Evolutionary conservation across 768 basidiomycete species (phyloP), one percentile per base, ranked within the genome.

Genomic region (Termitomyces sp.): DNA sequence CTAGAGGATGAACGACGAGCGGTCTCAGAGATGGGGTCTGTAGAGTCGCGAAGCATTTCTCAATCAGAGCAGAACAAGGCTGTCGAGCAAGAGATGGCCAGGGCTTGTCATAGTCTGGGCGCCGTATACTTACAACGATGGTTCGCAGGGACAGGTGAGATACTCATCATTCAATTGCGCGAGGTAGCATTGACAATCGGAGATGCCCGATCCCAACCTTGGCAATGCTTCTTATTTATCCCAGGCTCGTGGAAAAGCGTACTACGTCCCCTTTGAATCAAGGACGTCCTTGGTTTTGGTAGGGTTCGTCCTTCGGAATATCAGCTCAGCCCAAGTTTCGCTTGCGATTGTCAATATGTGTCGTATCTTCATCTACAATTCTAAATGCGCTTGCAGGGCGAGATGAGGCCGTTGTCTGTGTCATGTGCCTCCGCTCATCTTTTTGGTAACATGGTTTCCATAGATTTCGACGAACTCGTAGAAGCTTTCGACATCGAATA

Each of bases 361-460:
- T 25, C 25, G 25, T 25, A 25, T 25, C 25, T 25, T 25, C 25
- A 25, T 25, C 25, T 25, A 25, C 25, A 25, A 25, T 25, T 25
- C 10, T 25, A 25, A 40, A 43, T 37, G 32, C 48, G 46, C 52
- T 11, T 15, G 29, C 17, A 34, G 31, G 25, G 25, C 25, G 25
- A 25, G 25, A 25, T 25, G 25, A 25, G 25, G 25, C 25, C 25
- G 25, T 25, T 25, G 25, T 25, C 25, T 25, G 25, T 25, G 25
- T 25, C 25, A 25, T 25, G 25, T 25, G 25, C 25, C 25, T 25
- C 71, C 6, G 63, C 63, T 40, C 76, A 81, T 60, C 67, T 79
- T 12, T 81, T 82, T 52, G 80, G 79, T 0, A 76, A 72, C 59
- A 80, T 81, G 76, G 73, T 68, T 14, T 68, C 74, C 10, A 68